phyloP scores from a whole-genome alignment of 108 stramenopile species.

The Aureococcus anophagefferens region DNA sequence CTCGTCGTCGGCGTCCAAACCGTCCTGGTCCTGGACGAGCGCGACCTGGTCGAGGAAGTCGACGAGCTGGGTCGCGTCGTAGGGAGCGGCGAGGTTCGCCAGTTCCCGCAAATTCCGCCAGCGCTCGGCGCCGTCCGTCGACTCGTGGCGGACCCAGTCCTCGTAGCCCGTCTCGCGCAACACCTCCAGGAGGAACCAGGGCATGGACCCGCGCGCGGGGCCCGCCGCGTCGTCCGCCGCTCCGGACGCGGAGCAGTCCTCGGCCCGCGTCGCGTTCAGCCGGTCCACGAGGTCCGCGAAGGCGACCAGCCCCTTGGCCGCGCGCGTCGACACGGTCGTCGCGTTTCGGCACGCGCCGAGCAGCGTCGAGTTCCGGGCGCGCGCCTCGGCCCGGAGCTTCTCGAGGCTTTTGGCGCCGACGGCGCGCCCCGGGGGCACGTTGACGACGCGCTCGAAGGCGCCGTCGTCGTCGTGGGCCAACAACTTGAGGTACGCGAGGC shows the following conservation, averaged over 20 bases:
- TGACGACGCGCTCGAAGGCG: constrained; percentile 17
- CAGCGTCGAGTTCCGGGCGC: no score
- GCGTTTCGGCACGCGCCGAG: neutral
- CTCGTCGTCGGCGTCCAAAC: neutral
- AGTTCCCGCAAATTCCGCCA: constrained; percentile 27
- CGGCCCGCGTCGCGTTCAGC: neutral
- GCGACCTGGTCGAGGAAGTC: neutral
- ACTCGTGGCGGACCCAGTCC: neutral
- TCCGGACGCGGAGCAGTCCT: no score
- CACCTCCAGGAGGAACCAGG: constrained; percentile 9
- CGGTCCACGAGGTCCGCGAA: constrained; percentile 10
- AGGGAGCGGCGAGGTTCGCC: neutral
- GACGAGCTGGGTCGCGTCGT: constrained; percentile 9
- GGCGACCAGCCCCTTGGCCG: constrained; percentile 8
- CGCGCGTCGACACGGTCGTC: neutral
- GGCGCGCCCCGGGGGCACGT: constrained; percentile 22
- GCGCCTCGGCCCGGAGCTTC: neutral
- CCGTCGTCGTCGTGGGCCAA: neutral
- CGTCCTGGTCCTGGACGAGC: constrained; percentile 2
- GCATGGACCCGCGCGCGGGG: neutral
- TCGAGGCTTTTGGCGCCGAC: constrained; percentile 18
- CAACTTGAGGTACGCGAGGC: neutral
- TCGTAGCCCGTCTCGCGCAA: neutral
- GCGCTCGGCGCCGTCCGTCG: constrained; percentile 16
- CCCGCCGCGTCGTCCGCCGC: no score